phyloP scores from a whole-genome alignment of 179 eudicot species.

The Beta lomatogona region DNA sequence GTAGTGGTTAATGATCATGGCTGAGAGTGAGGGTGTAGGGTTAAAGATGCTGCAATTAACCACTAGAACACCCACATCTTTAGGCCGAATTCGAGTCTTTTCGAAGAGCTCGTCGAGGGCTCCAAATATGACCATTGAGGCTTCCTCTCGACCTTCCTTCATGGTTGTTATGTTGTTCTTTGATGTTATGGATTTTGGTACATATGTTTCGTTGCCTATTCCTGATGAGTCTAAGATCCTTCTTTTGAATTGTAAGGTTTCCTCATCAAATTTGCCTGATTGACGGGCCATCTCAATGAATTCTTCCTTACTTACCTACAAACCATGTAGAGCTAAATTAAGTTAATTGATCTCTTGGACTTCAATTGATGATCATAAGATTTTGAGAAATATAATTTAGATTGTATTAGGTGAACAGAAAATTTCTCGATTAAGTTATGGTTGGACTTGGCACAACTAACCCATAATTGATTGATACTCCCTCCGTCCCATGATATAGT shows the following conservation, averaged over 20 bases:
- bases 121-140: constrained; percentile 81
- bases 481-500: no score
- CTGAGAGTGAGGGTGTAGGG: constrained; percentile 94
- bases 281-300: constrained; percentile 72
- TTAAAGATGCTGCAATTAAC: constrained; percentile 97
- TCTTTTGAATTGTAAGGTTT: constrained; percentile 62
- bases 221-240: constrained; percentile 71
- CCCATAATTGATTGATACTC: no score
- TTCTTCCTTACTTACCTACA: constrained; percentile 66
- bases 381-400: no score
- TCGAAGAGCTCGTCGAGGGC: constrained; percentile 91
- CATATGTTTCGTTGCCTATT: constrained; percentile 81
- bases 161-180: constrained; percentile 62
- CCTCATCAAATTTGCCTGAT: constrained; percentile 83
- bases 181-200: constrained; percentile 61
- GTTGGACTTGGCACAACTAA: no score
- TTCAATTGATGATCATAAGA: no score
- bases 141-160: constrained; percentile 90
- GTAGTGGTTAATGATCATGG: constrained; percentile 95
- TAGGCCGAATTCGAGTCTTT: constrained; percentile 66
- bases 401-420: no score
- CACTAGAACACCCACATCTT: constrained; percentile 84
- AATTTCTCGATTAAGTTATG: no score
- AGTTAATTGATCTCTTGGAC: no score
- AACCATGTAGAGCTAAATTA: background rate